A percentile compares a stretch with the other conserved stretches of the same genome.
These are phyloP conservation scores for Sisymbrium irio DNA, from an alignment of 345 rosid species.

Conservation along the genomic window DNA sequence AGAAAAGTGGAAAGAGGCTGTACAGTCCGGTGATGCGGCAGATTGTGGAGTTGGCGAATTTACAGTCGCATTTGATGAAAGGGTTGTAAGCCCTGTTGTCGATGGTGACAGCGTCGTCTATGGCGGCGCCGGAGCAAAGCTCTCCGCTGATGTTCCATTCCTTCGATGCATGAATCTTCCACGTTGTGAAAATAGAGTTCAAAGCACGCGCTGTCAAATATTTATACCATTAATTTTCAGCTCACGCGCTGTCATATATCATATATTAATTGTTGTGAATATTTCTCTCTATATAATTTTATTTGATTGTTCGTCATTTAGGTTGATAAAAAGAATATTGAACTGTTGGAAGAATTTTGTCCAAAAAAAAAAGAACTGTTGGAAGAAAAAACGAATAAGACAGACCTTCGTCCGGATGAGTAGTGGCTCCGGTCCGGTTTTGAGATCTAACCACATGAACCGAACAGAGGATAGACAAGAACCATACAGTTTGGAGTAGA, in stretches of 20 bases:
- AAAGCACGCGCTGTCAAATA: conserved; percentile 21
- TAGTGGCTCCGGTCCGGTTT: conserved; percentile 24
- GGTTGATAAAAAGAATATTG: too few relatives aligned
- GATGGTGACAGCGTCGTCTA: not conserved
- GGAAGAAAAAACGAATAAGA: not conserved
- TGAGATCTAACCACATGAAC: conserved; percentile 25
- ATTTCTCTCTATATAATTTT: too few relatives aligned
- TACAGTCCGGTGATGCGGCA: conserved; percentile 36
- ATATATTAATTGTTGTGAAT: too few relatives aligned
- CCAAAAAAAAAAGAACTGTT: too few relatives aligned
- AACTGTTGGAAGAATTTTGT: too few relatives aligned
- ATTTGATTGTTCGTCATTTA: too few relatives aligned
- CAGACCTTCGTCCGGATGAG: conserved; percentile 32
- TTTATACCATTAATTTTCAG: too few relatives aligned
- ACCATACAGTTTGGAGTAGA: conserved; percentile 12
- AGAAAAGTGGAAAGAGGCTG: not conserved
- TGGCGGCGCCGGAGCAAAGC: conserved; percentile 54
- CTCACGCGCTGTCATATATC: conserved; percentile 18
- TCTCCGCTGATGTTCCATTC: conserved; percentile 58
- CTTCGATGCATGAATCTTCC: not conserved
- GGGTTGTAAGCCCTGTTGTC: conserved; percentile 32
- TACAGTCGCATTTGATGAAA: conserved; percentile 53
- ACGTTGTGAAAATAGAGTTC: conserved; percentile 29
- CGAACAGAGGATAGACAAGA: conserved; percentile 4
- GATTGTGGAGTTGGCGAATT: conserved; percentile 26